Base-by-base conservation (phyloP, 2,329 filamentous ascomycete species). In the Madurella mycetomatis region DNA sequence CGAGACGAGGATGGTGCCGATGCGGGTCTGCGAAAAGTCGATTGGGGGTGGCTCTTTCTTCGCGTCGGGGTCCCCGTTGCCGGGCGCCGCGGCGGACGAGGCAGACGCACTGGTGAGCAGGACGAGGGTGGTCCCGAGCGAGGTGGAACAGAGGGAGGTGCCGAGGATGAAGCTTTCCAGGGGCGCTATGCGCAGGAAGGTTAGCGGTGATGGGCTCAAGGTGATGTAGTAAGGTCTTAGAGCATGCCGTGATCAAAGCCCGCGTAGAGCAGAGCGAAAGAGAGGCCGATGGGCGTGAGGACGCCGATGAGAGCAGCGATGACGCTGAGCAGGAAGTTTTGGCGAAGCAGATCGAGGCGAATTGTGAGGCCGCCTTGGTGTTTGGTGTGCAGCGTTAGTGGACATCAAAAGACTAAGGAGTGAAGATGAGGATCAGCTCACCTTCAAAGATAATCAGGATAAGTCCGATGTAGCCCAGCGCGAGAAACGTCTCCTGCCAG, bases 121-220 rank as follows among this genome's bases (percentile, higher is more conserved):
- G 2, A 82, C 84, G 9, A 88, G 85, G 0, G 78, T 80, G 0
- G 87, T 92, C 5, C 88, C 88, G 0, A 92, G 73, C 53, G 84
- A 87, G 1, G 87, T 92, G 1, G 86, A 86, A 62, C 85, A 89
- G 0, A 92, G 72, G 0, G 88, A 83, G 2, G 87, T 86, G 9
- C 88, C 88, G 0, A 87, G 83, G 1, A 86, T 81, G 63, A 92
- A 92, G 0, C 81, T 80, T 64, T 90, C 84, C 0, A 67, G 55
- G 4, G 60, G 51, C 1, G 41, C 60, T 63, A 25, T 32, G 37
- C 16, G 41, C 60, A 25, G 0, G 87, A n/a, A n/a, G 59, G 60
- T 88, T 88, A 5, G 80, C 2, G 91, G 67, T 0, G 78, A 72
- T 9, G 68, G 66, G 32, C 82, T 12, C 13, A 4, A 47, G 34